phyloP scores from a whole-genome alignment of 495 filamentous ascomycete species.

The Xanthoparmelia taractica region DNA sequence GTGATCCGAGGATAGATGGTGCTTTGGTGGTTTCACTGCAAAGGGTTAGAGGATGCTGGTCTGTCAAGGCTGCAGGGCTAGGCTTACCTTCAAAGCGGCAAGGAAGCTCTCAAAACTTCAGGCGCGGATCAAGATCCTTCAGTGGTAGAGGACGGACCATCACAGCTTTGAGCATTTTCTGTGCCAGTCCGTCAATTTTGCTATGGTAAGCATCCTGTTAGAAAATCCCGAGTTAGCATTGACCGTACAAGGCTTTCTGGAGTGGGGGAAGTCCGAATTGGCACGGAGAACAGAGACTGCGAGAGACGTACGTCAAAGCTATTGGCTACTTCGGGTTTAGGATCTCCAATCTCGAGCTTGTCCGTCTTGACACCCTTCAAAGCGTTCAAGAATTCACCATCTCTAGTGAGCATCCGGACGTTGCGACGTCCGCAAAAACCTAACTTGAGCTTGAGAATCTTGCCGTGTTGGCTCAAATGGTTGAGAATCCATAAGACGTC shows the following conservation, averaged over 20 bases:
- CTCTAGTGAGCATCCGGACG: slow-evolving; percentile 4
- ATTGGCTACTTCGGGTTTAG: background rate
- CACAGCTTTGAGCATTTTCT: background rate
- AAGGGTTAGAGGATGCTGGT: background rate
- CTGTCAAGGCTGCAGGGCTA: background rate
- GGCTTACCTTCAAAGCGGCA: background rate
- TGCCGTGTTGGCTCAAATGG: slow-evolving; percentile 13
- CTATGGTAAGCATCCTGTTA: background rate
- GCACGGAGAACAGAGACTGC: background rate
- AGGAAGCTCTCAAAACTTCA: background rate
- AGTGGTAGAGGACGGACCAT: slow-evolving; percentile 12
- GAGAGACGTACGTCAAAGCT: background rate
- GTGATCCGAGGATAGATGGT: background rate
- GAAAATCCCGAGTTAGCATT: background rate
- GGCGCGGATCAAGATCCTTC: slow-evolving; percentile 9
- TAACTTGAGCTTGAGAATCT: slow-evolving; percentile 17
- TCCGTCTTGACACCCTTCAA: slow-evolving; percentile 17
- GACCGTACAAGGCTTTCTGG: background rate
- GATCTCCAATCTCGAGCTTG: slow-evolving; percentile 6
- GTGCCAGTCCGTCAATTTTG: background rate
- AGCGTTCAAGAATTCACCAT: slow-evolving; percentile 11
- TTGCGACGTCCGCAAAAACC: slow-evolving; percentile 19
- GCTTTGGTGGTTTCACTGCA: background rate
- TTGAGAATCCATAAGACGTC: slow-evolving; percentile 17
- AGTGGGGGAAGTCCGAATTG: background rate